These are phyloP conservation scores for Silene noctiflora DNA, from an alignment of 179 eudicot genomes.

Conservation along the genomic window DNA sequence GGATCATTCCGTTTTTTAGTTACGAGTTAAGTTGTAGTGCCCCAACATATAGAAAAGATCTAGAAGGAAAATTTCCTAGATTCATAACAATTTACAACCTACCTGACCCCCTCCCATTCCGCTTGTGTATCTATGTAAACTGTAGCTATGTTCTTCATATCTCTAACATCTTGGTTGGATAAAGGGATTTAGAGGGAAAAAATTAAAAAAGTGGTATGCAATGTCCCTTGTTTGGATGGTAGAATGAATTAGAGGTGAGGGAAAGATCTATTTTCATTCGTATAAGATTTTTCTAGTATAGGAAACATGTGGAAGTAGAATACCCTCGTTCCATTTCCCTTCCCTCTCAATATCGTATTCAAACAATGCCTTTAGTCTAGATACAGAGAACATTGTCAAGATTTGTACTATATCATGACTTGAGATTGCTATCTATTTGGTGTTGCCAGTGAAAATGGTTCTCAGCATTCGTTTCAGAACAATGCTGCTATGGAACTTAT, in stretches of 20 bases:
- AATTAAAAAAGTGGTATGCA: neutral
- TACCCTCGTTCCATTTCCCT: too few relatives aligned
- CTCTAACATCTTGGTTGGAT: too few relatives aligned
- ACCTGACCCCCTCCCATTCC: too few relatives aligned
- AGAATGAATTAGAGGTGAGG: neutral
- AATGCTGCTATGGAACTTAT: slow-evolving; percentile 82
- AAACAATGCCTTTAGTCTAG: too few relatives aligned
- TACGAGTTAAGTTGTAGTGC: neutral
- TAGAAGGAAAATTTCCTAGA: neutral
- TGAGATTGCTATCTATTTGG: neutral
- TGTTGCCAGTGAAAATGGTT: slow-evolving; percentile 53
- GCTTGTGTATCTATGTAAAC: too few relatives aligned
- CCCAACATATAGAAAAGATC: neutral
- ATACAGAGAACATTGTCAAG: too few relatives aligned
- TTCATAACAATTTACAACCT: neutral
- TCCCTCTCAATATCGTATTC: too few relatives aligned
- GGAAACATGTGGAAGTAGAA: too few relatives aligned
- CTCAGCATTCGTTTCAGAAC: slow-evolving; percentile 44
- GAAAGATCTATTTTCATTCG: neutral
- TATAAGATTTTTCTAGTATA: too few relatives aligned
- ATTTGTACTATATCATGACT: neutral
- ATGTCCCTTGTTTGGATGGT: neutral
- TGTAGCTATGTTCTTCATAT: too few relatives aligned
- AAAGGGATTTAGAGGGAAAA: too few relatives aligned
- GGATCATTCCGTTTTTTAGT: neutral